Evolutionary conservation across 2,329 filamentous ascomycete genomes (phyloP), one percentile per base, ranked within the genome.

Genomic region (Colletotrichum sp.): DNA sequence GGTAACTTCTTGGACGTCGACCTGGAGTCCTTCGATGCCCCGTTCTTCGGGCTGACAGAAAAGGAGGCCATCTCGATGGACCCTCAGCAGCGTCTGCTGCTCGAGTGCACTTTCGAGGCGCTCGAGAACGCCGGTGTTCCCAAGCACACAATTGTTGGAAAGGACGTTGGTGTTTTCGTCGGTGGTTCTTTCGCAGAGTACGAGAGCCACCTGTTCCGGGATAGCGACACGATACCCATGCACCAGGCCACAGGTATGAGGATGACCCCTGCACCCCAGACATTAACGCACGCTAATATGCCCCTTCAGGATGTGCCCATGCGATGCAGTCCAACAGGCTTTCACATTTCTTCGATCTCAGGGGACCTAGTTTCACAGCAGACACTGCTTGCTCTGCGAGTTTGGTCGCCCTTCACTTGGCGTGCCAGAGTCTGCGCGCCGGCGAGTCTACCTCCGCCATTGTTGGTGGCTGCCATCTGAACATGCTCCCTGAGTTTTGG

Each of bases 31-130:
- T 90, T 90, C 71, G 89, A 90, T 66, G 88, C 88, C 1, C 86
- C 87, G 0, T 90, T 90, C 78, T 91, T 91, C 79, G 86, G 86
- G 60, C 81, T 90, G n/a, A 88, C 88, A 1, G 84, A 87, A 76
- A 87, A 88, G 76, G 88, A 90, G 79, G 88, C 87, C 32, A 83
- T 83, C 64, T 87, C 88, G 1, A 88, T 91, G 87, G 89, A 91
- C 65, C 89, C 89, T 1, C 89, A 91, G 75, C 89, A 91, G 73
- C 84, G 89, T 2, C 82, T 89, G 25, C 83, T 90, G 9, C 83
- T 91, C 3, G 89, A 91, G 79, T 89, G 87, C 74, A 87, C 88
- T 1, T 91, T 88, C 74, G 89, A 91, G 79, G 88, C 89, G 0
- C 82, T 91, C 12, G 89, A 91, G 77, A 89, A 87, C 71, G 88